Percentiles rank a stretch among this genome's conserved stretches.
These are phyloP conservation scores for Botrytis fabae DNA, from an alignment of 2,329 filamentous ascomycete species.

Conservation along the genomic window DNA sequence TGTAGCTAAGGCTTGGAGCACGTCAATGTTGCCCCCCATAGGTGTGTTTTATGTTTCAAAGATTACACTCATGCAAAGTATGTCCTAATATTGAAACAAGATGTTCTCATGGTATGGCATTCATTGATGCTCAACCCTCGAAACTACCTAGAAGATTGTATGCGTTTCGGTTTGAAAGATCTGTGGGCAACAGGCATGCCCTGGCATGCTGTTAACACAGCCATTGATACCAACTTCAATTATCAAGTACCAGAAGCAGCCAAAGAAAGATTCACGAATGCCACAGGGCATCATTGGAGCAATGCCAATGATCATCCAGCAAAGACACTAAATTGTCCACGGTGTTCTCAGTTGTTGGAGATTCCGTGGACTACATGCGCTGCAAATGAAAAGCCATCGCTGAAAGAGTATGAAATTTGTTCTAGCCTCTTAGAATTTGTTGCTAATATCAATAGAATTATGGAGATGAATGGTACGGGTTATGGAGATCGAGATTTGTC, in stretches of 20 bases:
- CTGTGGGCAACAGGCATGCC: constrained; percentile 66
- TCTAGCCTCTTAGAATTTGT: constrained; percentile 4
- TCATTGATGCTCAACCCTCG: constrained; percentile 76
- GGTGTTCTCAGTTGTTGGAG: constrained; percentile 47
- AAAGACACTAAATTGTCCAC: constrained; percentile 57
- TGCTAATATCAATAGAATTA: constrained; percentile 28
- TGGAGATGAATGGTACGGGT: constrained; percentile 50
- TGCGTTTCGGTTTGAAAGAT: constrained; percentile 55
- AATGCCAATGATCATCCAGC: constrained; percentile 52
- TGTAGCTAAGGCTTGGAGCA: constrained; percentile 40
- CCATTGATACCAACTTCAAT: constrained; percentile 60
- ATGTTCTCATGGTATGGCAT: constrained; percentile 80
- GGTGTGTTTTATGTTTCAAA: constrained; percentile 46
- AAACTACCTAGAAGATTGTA: constrained; percentile 71
- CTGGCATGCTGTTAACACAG: constrained; percentile 59
- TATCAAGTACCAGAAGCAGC: constrained; percentile 52
- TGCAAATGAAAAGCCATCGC: constrained; percentile 42
- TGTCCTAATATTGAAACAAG: constrained; percentile 42
- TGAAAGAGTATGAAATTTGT: constrained; percentile 35
- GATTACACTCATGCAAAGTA: not conserved
- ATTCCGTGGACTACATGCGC: constrained; percentile 63
- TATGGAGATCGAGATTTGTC: constrained; percentile 61
- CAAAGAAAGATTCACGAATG: constrained; percentile 48
- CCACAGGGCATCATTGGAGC: constrained; percentile 58
- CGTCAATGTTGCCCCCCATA: constrained; percentile 50